Conservation (phyloP, 1,284 basidiomycete species). For the Malassezia cuniculi region DNA sequence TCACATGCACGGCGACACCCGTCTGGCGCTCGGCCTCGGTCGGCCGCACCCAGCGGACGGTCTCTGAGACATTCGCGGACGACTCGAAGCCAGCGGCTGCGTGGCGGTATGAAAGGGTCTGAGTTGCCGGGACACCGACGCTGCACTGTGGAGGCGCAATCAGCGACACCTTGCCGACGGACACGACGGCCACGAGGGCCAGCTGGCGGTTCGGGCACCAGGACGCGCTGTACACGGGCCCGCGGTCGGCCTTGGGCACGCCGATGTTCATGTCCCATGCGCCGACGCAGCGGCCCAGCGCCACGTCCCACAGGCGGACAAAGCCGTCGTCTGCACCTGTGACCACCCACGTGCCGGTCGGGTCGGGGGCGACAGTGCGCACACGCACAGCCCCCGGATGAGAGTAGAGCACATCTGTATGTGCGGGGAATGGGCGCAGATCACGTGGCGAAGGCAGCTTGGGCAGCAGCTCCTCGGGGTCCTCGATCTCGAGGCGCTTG, state of each 20-base stretch:
- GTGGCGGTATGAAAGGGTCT: conserved; percentile 25
- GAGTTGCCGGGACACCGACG: conserved; percentile 26
- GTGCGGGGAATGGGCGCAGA: conserved; percentile 84
- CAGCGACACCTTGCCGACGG: conserved; percentile 64
- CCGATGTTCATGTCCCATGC: conserved; percentile 60
- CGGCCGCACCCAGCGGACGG: conserved; percentile 50
- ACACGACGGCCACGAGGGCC: conserved; percentile 63
- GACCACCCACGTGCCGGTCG: conserved; percentile 77
- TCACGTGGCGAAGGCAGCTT: conserved; percentile 89
- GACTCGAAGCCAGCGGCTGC: conserved; percentile 26
- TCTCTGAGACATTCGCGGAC: conserved; percentile 43
- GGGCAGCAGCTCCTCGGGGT: conserved; percentile 74
- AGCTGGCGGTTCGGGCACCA: conserved; percentile 86
- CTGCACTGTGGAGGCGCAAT: conserved; percentile 56
- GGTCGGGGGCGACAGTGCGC: conserved; percentile 66
- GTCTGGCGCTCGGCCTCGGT: conserved; percentile 48
- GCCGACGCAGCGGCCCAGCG: conserved; percentile 76
- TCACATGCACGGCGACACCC: conserved; percentile 47
- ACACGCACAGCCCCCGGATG: conserved; percentile 58
- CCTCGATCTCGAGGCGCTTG: conserved; percentile 41
- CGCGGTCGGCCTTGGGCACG: conserved; percentile 25
- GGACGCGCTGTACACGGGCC: conserved; percentile 63
- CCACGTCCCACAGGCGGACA: conserved; percentile 85
- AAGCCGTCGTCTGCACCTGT: conserved; percentile 83
- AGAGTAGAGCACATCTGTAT: conserved; percentile 60